A percentile compares a stretch with the other conserved stretches of the same genome.
phyloP scores from a whole-genome alignment of 2,329 filamentous ascomycete species.

The Xylariales sp. region DNA sequence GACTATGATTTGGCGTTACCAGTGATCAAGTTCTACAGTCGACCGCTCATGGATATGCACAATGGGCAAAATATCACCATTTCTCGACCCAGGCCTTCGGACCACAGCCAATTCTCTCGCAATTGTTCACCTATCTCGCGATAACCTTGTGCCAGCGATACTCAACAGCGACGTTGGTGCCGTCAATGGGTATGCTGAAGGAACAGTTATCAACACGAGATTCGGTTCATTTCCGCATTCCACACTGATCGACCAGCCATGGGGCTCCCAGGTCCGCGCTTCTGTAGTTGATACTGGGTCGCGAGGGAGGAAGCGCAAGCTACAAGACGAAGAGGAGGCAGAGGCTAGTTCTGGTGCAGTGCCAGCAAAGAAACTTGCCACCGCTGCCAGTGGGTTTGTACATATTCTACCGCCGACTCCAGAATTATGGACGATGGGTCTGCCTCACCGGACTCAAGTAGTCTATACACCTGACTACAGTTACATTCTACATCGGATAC shows the following conservation, averaged over 20 bases:
- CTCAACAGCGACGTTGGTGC: conserved; percentile 58
- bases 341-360: conserved; percentile 25
- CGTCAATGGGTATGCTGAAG: conserved; percentile 69
- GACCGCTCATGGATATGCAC: conserved; percentile 1
- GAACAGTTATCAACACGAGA: conserved; percentile 80
- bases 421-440: conserved; percentile 74
- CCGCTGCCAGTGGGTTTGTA: conserved; percentile 65
- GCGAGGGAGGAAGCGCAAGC: conserved; percentile 66
- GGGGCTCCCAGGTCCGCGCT: conserved; percentile 88
- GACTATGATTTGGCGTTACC: no score
- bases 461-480: conserved; percentile 86
- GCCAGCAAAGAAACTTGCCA: conserved; percentile 35
- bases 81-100: conserved; percentile 64
- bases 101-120: conserved; percentile 66
- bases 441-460: conserved; percentile 80
- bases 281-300: conserved; percentile 89
- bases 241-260: conserved; percentile 71
- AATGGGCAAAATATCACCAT: conserved; percentile 60
- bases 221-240: conserved; percentile 88
- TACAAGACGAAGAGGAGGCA: conserved; percentile 40
- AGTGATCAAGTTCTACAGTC: no score
- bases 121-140: conserved; percentile 83
- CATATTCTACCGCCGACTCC: conserved; percentile 76
- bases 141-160: conserved; percentile 74
- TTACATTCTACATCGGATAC: conserved; percentile 73